Conservation (phyloP, 441 rosid genomes). For the Bocquillonia castaneifolia region DNA sequence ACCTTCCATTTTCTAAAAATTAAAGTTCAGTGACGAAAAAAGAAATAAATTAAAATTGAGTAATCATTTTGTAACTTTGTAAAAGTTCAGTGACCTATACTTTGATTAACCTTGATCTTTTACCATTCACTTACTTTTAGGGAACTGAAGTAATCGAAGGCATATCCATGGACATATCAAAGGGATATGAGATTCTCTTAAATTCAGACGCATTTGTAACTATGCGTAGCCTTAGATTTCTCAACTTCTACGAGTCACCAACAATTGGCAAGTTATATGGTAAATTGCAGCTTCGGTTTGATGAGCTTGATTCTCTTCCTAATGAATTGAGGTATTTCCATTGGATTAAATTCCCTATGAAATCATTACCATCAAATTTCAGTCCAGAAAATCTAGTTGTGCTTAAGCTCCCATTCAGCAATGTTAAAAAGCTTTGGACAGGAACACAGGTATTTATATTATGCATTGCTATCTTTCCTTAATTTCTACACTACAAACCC, state of each 20-base stretch:
- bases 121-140: too few species aligned
- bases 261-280: background rate
- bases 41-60: too few species aligned
- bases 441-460: conserved; percentile 3
- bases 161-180: background rate
- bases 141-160: background rate
- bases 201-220: background rate
- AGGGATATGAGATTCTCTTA: background rate
- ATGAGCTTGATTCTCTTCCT: conserved; percentile 6
- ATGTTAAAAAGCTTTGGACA: conserved; percentile 11
- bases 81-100: too few species aligned
- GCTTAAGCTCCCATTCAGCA: background rate
- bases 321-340: background rate
- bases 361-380: background rate
- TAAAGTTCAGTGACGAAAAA: too few species aligned
- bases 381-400: background rate
- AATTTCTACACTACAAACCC: background rate
- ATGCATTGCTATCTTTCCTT: background rate
- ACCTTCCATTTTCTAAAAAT: too few species aligned
- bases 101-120: too few species aligned
- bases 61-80: too few species aligned
- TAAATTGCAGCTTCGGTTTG: background rate
- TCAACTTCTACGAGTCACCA: background rate
- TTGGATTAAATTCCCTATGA: background rate
- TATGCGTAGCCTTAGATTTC: background rate